Evolutionary conservation across 768 basidiomycete genomes (phyloP).

Genomic region (Phlebiopsis flavidoalba): DNA sequence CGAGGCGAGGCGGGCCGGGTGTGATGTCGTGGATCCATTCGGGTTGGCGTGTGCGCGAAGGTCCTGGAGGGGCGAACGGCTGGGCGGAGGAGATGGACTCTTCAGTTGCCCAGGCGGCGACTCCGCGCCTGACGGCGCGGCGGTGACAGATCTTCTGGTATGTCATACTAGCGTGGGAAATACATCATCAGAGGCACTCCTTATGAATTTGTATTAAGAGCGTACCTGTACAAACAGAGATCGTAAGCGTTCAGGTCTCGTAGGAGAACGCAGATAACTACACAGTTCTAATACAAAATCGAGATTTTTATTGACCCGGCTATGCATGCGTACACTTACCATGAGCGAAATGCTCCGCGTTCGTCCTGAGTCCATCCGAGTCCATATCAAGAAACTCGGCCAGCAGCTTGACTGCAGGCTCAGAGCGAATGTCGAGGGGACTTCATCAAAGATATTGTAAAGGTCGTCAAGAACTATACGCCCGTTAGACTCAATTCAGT

Average conservation of each 20-base stretch:
- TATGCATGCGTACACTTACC: constrained; percentile 41
- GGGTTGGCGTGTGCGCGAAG: constrained; percentile 7
- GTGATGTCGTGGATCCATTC: neutral
- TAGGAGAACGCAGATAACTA: constrained; percentile 86
- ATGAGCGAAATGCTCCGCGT: constrained; percentile 93
- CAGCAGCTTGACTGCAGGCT: constrained; percentile 77
- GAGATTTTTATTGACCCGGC: neutral
- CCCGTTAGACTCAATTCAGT: neutral
- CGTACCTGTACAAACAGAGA: constrained; percentile 69
- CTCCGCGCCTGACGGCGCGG: constrained; percentile 23
- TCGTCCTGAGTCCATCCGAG: constrained; percentile 50
- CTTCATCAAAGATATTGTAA: constrained; percentile 88
- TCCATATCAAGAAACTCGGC: constrained; percentile 88
- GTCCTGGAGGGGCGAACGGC: constrained; percentile 22
- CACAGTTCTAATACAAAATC: constrained; percentile 65
- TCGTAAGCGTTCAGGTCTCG: constrained; percentile 83
- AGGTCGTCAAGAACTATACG: constrained; percentile 77
- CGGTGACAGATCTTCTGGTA: constrained; percentile 37
- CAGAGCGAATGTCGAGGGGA: constrained; percentile 88
- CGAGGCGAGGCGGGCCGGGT: neutral
- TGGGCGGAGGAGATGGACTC: constrained; percentile 19
- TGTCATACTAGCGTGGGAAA: constrained; percentile 50
- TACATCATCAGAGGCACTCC: neutral
- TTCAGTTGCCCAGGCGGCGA: constrained; percentile 26
- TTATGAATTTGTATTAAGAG: neutral